These are phyloP conservation scores for Anethum foeniculum DNA, from an alignment of 140 eudicot genomes.

Conservation along the genomic window DNA sequence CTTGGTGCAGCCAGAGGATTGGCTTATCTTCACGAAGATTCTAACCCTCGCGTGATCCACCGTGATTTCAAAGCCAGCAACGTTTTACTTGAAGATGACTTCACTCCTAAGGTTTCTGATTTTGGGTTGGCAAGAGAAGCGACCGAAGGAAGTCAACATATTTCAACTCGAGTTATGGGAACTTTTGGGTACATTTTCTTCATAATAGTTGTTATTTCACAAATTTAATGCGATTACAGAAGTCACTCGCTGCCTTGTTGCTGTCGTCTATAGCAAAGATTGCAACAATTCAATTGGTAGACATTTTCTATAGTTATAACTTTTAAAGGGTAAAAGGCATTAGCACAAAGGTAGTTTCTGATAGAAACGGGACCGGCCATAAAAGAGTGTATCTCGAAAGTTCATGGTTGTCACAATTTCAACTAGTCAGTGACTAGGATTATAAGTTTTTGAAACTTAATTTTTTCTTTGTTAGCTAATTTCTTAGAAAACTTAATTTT, in stretches of 20 bases:
- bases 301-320: background rate
- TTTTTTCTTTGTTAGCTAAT: too few relatives aligned
- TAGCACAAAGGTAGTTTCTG: background rate
- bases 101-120: constrained; percentile 91
- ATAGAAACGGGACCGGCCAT: background rate
- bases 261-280: background rate
- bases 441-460: background rate
- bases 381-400: background rate
- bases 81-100: constrained; percentile 81
- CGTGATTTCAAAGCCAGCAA: constrained; percentile 92
- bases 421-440: background rate
- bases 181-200: constrained; percentile 76
- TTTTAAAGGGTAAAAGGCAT: background rate
- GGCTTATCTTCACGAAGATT: constrained; percentile 96
- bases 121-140: constrained; percentile 97
- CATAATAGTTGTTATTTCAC: background rate
- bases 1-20: constrained; percentile 96
- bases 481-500: background rate
- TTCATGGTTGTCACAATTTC: background rate
- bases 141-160: constrained; percentile 86
- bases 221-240: background rate
- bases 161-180: constrained; percentile 97
- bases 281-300: background rate
- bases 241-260: background rate
- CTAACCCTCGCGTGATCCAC: constrained; percentile 95